These are phyloP conservation scores for Rhizophagus clarus DNA, from an alignment of 192 early-diverging fungal species.

Conservation along the genomic window DNA sequence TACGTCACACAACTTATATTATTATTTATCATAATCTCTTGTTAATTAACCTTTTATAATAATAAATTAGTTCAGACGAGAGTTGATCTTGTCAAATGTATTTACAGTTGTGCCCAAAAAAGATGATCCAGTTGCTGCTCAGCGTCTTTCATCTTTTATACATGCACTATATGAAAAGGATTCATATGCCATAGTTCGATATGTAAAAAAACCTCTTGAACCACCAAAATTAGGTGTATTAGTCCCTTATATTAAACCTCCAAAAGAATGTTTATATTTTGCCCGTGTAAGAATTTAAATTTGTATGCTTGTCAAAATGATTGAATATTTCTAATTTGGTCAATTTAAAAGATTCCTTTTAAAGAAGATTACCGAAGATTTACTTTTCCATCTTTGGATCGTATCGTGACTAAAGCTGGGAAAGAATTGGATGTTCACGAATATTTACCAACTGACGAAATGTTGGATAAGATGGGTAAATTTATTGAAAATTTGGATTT, in stretches of 20 bases:
- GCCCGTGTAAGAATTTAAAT: slow-evolving; percentile 12
- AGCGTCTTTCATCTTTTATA: slow-evolving; percentile 54
- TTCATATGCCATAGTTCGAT: slow-evolving; percentile 62
- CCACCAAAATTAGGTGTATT: slow-evolving; percentile 67
- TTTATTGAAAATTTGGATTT: slow-evolving; percentile 66
- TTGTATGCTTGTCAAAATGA: neutral
- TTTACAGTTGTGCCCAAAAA: slow-evolving; percentile 55
- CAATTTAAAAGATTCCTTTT: slow-evolving; percentile 59
- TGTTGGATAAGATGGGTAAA: slow-evolving; percentile 50
- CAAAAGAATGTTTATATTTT: slow-evolving; percentile 49
- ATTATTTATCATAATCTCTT: neutral
- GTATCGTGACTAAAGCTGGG: slow-evolving; percentile 41
- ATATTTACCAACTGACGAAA: slow-evolving; percentile 52
- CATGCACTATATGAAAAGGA: slow-evolving; percentile 53
- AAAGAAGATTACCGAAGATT: slow-evolving; percentile 63
- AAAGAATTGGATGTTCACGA: slow-evolving; percentile 49
- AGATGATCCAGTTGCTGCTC: slow-evolving; percentile 36
- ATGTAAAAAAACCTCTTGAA: slow-evolving; percentile 50
- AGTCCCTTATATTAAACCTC: slow-evolving; percentile 50
- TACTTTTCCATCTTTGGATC: slow-evolving; percentile 54
- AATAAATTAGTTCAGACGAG: slow-evolving; percentile 52
- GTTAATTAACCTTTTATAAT: neutral
- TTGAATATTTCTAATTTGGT: neutral
- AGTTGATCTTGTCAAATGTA: slow-evolving; percentile 56
- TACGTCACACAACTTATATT: no score